Conservation (phyloP, 2,329 filamentous ascomycete genomes). For the Aspergillus floridensis region DNA sequence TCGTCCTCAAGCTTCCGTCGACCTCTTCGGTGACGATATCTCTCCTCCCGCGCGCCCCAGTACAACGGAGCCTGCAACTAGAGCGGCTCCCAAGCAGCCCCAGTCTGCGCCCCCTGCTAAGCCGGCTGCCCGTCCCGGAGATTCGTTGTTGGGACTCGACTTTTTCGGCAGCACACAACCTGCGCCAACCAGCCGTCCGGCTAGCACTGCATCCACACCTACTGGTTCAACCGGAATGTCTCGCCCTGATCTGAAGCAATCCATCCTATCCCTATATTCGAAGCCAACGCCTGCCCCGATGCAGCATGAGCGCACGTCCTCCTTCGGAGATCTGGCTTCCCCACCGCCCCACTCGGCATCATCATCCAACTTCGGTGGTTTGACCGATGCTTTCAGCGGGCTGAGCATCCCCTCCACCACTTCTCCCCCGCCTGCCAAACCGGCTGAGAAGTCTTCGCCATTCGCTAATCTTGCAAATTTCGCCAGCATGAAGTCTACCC, state of each 20-base stretch:
- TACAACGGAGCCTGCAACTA: conserved; percentile 65
- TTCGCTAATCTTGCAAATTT: conserved; percentile 64
- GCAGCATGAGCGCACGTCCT: conserved; percentile 58
- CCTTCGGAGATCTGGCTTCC: conserved; percentile 68
- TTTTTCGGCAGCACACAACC: conserved; percentile 75
- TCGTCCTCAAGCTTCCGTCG: conserved; percentile 55
- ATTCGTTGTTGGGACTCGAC: conserved; percentile 87
- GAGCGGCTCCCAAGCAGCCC: conserved; percentile 61
- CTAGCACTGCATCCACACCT: conserved; percentile 70
- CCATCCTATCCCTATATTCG: conserved; percentile 91
- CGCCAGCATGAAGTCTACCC: conserved; percentile 43
- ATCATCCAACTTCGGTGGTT: conserved; percentile 55
- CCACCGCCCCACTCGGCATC: conserved; percentile 32
- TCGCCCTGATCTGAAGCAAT: conserved; percentile 92
- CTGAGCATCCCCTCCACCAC: conserved; percentile 59
- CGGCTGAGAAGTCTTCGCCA: conserved; percentile 55
- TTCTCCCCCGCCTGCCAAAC: conserved; percentile 37
- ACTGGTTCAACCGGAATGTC: conserved; percentile 62
- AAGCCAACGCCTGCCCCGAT: conserved; percentile 64
- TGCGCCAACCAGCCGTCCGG: conserved; percentile 70
- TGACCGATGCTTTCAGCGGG: conserved; percentile 78
- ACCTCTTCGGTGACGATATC: conserved; percentile 76
- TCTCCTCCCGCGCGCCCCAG: conserved; percentile 67
- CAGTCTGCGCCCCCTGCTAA: conserved; percentile 54
- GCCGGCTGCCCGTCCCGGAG: conserved; percentile 60